phyloP scores from a whole-genome alignment of 441 rosid species.

The Rhodomyrtus psidioides region DNA sequence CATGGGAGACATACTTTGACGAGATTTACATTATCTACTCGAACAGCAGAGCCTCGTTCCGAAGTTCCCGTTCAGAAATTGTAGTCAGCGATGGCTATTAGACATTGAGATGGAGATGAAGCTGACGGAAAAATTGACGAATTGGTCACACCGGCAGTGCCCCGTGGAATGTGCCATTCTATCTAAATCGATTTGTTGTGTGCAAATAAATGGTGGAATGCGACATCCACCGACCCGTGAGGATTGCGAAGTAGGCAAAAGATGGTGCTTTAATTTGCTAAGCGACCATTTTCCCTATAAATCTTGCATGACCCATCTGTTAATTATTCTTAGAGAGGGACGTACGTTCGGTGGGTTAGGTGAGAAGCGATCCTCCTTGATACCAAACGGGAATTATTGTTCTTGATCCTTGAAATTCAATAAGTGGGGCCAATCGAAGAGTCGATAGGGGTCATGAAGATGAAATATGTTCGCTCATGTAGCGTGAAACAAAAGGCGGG shows the following conservation, averaged over 20 bases:
- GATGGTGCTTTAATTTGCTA: background rate
- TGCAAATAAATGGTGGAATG: background rate
- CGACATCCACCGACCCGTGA: background rate
- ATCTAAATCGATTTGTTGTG: background rate
- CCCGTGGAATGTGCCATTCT: background rate
- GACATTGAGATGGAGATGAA: background rate
- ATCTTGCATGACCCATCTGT: background rate
- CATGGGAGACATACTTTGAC: background rate
- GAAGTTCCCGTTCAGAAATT: background rate
- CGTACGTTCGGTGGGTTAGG: background rate
- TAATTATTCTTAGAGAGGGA: background rate
- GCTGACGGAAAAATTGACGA: background rate
- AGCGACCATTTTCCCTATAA: background rate
- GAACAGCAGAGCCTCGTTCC: background rate
- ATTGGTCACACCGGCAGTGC: background rate
- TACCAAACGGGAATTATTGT: background rate
- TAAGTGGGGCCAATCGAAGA: background rate
- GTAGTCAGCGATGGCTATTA: background rate
- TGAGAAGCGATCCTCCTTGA: background rate
- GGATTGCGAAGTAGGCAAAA: background rate
- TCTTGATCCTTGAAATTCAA: background rate
- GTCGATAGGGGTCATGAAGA: background rate
- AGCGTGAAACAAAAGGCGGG: background rate
- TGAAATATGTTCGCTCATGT: rapidly evolving
- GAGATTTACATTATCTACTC: background rate